Evolutionary conservation across 306 rosid genomes (phyloP).

Genomic region (Cucurbita argyrosperma): DNA sequence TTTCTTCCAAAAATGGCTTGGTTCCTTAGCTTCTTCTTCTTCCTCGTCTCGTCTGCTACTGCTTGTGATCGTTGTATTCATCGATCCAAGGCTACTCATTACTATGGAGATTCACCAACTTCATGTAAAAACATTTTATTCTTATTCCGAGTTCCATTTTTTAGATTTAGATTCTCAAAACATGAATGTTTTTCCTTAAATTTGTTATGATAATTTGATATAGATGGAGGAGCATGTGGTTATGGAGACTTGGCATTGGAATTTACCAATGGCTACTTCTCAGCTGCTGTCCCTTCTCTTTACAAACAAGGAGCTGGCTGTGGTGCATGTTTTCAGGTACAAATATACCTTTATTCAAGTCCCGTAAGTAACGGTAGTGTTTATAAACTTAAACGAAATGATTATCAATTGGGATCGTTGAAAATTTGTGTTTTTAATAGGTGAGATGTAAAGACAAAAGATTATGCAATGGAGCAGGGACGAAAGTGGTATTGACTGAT

Average conservation of each 20-base stretch:
- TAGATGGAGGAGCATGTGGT: constrained; percentile 86
- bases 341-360: no score
- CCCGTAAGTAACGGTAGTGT: no score
- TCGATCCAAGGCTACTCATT: constrained; percentile 1
- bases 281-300: constrained; percentile 52
- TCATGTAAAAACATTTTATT: background rate
- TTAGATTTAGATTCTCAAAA: background rate
- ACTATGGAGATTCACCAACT: background rate
- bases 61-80: constrained; percentile 3
- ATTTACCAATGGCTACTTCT: constrained; percentile 36
- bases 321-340: constrained; percentile 75
- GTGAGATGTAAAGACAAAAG: background rate
- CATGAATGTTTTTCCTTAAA: background rate
- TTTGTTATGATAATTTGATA: background rate
- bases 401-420: no score
- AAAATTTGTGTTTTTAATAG: background rate
- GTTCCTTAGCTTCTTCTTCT: background rate
- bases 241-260: constrained; percentile 51
- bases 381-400: no score
- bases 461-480: background rate
- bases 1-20: background rate
- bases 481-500: background rate
- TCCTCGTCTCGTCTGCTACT: background rate
- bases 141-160: background rate
- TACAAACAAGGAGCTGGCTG: constrained; percentile 73